Conservation (phyloP, 192 early-diverging fungal species). For the Backusella sp. region DNA sequence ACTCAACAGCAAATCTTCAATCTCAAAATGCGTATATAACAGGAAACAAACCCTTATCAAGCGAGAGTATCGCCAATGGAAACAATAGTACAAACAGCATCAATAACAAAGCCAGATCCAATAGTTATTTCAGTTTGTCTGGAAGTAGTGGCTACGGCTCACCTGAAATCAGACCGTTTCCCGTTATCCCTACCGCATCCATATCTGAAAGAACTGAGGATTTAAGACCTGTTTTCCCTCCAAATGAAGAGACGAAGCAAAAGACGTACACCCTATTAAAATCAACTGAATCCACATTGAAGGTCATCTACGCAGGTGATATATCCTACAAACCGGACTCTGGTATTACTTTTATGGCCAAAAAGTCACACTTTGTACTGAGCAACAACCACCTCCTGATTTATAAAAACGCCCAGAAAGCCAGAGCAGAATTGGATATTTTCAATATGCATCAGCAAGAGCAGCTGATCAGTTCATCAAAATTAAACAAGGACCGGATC, state of each 20-base stretch:
- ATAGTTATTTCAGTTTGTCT: background rate
- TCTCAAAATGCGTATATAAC: background rate
- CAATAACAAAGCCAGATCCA: background rate
- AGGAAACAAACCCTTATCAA: background rate
- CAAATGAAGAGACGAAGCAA: background rate
- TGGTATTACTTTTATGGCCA: background rate
- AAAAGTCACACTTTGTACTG: slow-evolving; percentile 25
- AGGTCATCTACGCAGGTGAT: slow-evolving; percentile 27
- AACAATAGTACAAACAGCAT: background rate
- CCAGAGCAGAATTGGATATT: slow-evolving; percentile 16
- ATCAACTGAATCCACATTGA: background rate
- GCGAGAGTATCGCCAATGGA: background rate
- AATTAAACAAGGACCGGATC: background rate
- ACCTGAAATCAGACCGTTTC: background rate
- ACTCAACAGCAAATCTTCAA: background rate
- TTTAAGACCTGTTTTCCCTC: background rate
- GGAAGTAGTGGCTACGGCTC: background rate
- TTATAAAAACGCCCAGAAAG: slow-evolving; percentile 29
- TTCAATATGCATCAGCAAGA: background rate
- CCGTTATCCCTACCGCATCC: background rate
- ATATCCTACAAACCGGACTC: slow-evolving; percentile 10
- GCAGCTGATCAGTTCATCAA: background rate
- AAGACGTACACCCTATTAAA: background rate
- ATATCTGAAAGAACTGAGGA: background rate
- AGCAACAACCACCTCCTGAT: slow-evolving; percentile 27